A percentile compares a stretch with the other conserved stretches of the same genome.
Conservation (phyloP, 2,329 filamentous ascomycete species). For the Blastomyces silverae region DNA sequence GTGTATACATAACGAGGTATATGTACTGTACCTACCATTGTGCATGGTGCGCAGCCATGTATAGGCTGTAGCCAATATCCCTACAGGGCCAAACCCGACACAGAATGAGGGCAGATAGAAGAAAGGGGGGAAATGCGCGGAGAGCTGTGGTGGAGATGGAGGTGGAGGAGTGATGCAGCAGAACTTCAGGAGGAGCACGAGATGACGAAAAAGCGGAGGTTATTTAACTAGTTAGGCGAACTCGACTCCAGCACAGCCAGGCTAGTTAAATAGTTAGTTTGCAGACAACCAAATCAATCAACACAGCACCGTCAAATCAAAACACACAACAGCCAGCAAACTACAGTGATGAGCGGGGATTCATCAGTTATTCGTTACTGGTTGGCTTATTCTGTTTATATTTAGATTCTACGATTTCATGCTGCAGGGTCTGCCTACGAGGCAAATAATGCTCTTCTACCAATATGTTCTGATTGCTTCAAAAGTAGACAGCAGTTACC, state of each 20-base stretch:
- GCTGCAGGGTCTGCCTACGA: too few relatives aligned
- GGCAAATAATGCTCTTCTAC: too few relatives aligned
- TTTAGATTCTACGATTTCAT: too few relatives aligned
- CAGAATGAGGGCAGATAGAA: background rate
- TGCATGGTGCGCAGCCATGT: constrained; percentile 25
- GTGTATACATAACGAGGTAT: background rate
- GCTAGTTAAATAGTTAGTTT: too few relatives aligned
- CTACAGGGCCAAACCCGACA: constrained; percentile 13
- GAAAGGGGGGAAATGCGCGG: background rate
- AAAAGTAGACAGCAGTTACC: too few relatives aligned
- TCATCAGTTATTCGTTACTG: too few relatives aligned
- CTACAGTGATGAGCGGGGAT: too few relatives aligned
- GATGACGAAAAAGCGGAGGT: constrained; percentile 1
- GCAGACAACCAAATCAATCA: too few relatives aligned
- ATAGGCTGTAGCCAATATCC: constrained; percentile 26
- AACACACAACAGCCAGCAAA: too few relatives aligned
- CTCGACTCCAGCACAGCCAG: background rate
- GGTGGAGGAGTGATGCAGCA: background rate
- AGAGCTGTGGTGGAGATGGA: background rate
- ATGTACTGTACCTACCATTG: constrained; percentile 32
- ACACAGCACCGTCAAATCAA: too few relatives aligned
- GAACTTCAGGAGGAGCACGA: background rate
- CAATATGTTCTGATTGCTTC: too few relatives aligned
- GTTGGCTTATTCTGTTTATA: too few relatives aligned
- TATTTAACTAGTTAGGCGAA: background rate